Percentiles rank a stretch among this genome's conserved stretches.
Evolutionary conservation across 73 alveolate genomes (phyloP).

Genomic region (Stentor coeruleus): DNA sequence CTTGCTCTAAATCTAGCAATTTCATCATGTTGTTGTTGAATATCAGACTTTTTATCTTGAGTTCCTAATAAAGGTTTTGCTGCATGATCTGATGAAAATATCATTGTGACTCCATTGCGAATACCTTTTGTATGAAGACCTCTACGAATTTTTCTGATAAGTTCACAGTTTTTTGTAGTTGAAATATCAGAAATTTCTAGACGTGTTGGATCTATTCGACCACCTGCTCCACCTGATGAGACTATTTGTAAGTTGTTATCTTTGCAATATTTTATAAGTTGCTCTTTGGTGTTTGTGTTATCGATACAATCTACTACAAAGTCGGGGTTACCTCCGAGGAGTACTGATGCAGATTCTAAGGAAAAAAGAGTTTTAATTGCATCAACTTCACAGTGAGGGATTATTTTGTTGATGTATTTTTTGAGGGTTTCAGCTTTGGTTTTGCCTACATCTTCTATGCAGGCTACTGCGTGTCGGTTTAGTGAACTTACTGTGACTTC

Average conservation of each 20-base stretch:
- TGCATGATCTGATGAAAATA: slow-evolving; percentile 57
- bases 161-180: slow-evolving; percentile 46
- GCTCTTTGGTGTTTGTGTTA: slow-evolving; percentile 72
- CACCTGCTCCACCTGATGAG: slow-evolving; percentile 88
- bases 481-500: slow-evolving; percentile 86
- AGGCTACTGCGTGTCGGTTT: slow-evolving; percentile 89
- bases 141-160: slow-evolving; percentile 29
- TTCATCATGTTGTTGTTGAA: slow-evolving; percentile 42
- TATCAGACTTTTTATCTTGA: slow-evolving; percentile 49
- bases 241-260: slow-evolving; percentile 46
- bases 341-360: slow-evolving; percentile 45
- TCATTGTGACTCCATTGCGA: slow-evolving; percentile 42
- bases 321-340: slow-evolving; percentile 58
- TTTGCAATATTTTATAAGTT: slow-evolving; percentile 63
- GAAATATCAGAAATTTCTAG: slow-evolving; percentile 64
- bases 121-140: background rate
- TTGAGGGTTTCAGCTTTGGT: slow-evolving; percentile 69
- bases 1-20: slow-evolving; percentile 63
- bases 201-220: slow-evolving; percentile 79
- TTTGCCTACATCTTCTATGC: slow-evolving; percentile 77
- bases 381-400: slow-evolving; percentile 60
- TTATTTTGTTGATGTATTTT: slow-evolving; percentile 37
- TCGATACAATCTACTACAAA: slow-evolving; percentile 87
- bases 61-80: slow-evolving; percentile 53
- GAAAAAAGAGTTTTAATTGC: slow-evolving; percentile 58